A percentile compares a stretch with the other conserved stretches of the same genome.
Conservation (phyloP, 2,329 filamentous ascomycete species). For the Xylaria sp. region DNA sequence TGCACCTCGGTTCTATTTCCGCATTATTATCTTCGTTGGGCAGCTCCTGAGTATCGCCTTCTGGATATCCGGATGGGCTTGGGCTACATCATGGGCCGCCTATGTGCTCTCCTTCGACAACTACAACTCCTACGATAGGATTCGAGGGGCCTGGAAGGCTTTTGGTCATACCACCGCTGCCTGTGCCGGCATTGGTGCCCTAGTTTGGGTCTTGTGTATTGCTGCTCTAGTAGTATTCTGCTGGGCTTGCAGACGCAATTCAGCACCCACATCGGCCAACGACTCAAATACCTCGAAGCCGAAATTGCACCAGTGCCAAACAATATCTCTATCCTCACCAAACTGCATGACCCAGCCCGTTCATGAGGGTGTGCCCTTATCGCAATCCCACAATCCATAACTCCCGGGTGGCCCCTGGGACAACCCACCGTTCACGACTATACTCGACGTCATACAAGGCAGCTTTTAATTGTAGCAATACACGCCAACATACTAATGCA, state of each 20-base stretch:
- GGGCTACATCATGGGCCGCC: constrained; percentile 47
- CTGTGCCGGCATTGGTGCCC: constrained; percentile 48
- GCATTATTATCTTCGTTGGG: constrained; percentile 34
- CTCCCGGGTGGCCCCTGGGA: too few species aligned
- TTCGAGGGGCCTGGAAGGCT: constrained; percentile 25
- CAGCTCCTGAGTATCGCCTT: constrained; percentile 49
- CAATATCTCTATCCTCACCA: background rate
- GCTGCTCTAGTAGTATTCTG: constrained; percentile 48
- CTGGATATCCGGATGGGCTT: constrained; percentile 52
- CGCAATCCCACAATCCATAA: too few species aligned
- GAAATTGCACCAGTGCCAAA: background rate
- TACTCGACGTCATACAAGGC: too few species aligned
- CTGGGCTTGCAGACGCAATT: constrained; percentile 40
- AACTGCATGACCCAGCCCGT: background rate
- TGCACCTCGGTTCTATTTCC: constrained; percentile 42
- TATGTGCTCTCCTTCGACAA: constrained; percentile 35
- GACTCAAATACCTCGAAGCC: constrained; percentile 23
- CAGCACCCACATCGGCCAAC: constrained; percentile 15
- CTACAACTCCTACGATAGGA: constrained; percentile 26
- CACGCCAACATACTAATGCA: too few species aligned
- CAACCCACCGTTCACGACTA: too few species aligned
- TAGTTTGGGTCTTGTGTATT: constrained; percentile 49
- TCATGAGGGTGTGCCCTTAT: background rate
- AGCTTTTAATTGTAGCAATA: too few species aligned
- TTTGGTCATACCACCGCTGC: constrained; percentile 46